These are phyloP conservation scores for Chalciporus sphaerocephalus DNA, from an alignment of 768 basidiomycete genomes.

Conservation along the genomic window DNA sequence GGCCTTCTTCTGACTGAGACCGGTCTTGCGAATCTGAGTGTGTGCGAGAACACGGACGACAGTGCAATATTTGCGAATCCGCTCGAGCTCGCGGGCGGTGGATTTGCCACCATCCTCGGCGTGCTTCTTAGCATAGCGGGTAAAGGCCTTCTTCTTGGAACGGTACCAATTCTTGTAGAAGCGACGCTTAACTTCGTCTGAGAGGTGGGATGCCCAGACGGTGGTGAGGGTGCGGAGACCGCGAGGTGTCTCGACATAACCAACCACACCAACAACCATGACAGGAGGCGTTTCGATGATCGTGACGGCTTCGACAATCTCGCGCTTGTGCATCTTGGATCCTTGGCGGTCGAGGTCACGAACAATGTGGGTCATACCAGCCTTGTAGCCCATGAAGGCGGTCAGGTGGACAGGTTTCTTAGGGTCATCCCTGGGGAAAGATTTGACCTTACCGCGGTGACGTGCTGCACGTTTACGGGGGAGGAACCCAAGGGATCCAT, in stretches of 20 bases:
- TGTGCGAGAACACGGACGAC: conserved; percentile 99
- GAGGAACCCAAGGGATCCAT: conserved; percentile 96
- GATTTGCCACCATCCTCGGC: conserved; percentile 93
- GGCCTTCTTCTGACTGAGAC: conserved; percentile 97
- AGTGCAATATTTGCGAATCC: conserved; percentile 99
- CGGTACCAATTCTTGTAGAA: conserved; percentile 99
- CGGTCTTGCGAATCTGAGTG: conserved; percentile 98
- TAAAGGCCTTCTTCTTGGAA: conserved; percentile 99
- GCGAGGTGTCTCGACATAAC: conserved; percentile 99
- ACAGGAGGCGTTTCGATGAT: conserved; percentile 96
- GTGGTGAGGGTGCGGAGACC: conserved; percentile 98
- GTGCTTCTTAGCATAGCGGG: conserved; percentile 99
- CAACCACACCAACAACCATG: conserved; percentile 95
- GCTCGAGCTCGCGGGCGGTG: conserved; percentile 92
- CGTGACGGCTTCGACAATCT: conserved; percentile 97
- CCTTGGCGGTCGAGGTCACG: conserved; percentile 99
- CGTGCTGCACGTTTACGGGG: conserved; percentile 95
- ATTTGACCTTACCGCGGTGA: conserved; percentile 98
- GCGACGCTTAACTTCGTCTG: conserved; percentile 95
- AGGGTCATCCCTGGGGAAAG: conserved; percentile 99
- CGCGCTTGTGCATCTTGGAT: conserved; percentile 99
- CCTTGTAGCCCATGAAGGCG: conserved; percentile 99
- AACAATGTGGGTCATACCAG: conserved; percentile 99
- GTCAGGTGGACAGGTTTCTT: conserved; percentile 99
- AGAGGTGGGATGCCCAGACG: conserved; percentile 96